Percentiles rank a stretch among this genome's conserved stretches.
Evolutionary conservation across 2,329 filamentous ascomycete species (phyloP).

Genomic region (Monilinia laxa): DNA sequence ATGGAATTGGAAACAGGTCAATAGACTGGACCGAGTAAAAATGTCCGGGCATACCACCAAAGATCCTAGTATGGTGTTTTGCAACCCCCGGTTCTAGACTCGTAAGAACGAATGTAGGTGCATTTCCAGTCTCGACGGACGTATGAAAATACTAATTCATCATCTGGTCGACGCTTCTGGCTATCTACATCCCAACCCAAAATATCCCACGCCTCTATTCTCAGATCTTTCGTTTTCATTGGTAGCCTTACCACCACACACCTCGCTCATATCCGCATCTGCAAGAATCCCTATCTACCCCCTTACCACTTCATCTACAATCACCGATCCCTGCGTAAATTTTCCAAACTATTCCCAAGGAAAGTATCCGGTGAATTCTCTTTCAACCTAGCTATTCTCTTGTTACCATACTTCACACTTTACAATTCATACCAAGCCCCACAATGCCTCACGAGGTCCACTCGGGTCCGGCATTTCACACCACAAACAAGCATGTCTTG

Average conservation of each 20-base stretch:
- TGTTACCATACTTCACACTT: too few species aligned
- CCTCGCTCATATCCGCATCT: neutral
- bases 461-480: slow-evolving; percentile 7
- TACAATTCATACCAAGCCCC: neutral
- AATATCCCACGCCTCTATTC: neutral
- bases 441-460: neutral
- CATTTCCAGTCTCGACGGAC: too few species aligned
- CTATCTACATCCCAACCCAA: neutral
- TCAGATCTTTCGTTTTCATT: neutral
- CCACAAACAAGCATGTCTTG: neutral
- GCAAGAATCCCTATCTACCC: neutral
- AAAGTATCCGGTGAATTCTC: neutral
- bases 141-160: neutral
- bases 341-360: neutral
- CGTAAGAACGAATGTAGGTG: neutral
- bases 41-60: neutral
- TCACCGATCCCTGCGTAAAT: too few species aligned
- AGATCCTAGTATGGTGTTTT: neutral
- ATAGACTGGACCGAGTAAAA: too few species aligned
- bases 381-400: neutral
- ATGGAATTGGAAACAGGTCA: too few species aligned
- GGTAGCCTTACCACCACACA: neutral
- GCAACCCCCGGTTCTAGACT: neutral
- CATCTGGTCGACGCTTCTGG: neutral
- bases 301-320: neutral